Evolutionary conservation across 2,329 filamentous ascomycete genomes (phyloP).

Genomic region (Fusarium ramigenum): DNA sequence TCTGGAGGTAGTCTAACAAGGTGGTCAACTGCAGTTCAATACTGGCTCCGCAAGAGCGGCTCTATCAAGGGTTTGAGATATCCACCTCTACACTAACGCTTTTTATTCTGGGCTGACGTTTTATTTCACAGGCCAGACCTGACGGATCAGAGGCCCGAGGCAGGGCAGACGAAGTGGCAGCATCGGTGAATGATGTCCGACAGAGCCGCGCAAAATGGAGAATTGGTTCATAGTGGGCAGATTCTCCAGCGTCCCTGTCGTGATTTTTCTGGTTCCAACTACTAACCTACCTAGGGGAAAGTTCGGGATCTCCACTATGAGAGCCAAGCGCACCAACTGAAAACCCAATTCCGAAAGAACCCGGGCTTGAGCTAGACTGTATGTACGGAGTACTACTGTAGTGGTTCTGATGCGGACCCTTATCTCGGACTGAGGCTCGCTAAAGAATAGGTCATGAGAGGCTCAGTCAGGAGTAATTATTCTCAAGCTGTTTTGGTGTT

Average conservation of each 20-base stretch:
- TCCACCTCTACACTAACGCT: conserved; percentile 1
- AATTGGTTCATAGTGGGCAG: conserved; percentile 21
- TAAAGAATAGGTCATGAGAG: conserved; percentile 6
- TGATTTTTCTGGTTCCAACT: conserved; percentile 6
- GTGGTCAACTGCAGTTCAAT: not conserved
- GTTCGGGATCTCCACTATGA: conserved; percentile 31
- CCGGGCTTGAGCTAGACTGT: conserved; percentile 11
- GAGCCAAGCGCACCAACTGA: conserved; percentile 22
- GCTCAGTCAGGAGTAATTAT: not conserved
- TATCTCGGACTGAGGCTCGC: conserved; percentile 23
- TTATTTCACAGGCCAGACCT: not conserved
- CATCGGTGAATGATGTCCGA: conserved; percentile 18
- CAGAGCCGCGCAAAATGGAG: conserved; percentile 13
- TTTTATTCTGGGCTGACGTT: conserved; percentile 16
- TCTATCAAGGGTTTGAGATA: not conserved
- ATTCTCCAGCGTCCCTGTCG: conserved; percentile 7
- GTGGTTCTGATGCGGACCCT: conserved; percentile 23
- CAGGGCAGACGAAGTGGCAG: not conserved
- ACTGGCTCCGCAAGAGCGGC: not conserved
- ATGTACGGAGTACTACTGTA: not conserved
- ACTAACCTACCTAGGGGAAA: conserved; percentile 12
- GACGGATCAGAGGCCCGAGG: conserved; percentile 30
- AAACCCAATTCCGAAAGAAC: conserved; percentile 35
- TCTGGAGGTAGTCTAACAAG: not conserved
- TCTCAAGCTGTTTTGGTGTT: not conserved